Conservation (phyloP, 495 filamentous ascomycete genomes). For the Neurospora sp. region DNA sequence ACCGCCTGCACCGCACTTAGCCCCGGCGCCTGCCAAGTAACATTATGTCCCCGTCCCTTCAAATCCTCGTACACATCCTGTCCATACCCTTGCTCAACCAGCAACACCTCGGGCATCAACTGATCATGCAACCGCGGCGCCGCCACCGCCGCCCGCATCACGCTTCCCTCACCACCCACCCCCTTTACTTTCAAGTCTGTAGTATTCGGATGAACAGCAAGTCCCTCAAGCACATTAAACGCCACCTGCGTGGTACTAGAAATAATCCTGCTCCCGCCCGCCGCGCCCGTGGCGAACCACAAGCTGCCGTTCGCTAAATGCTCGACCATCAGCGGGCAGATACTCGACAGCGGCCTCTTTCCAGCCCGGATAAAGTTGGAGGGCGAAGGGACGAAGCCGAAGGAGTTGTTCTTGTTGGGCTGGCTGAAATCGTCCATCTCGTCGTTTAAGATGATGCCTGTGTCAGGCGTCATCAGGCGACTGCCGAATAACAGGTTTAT, state of each 20-base stretch:
- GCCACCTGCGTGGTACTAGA: constrained; percentile 71
- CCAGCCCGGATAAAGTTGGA: constrained; percentile 72
- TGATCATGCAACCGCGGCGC: constrained; percentile 74
- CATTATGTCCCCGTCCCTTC: constrained; percentile 56
- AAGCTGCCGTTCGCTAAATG: constrained; percentile 48
- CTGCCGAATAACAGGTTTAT: constrained; percentile 81
- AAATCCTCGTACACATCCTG: constrained; percentile 57
- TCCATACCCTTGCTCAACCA: constrained; percentile 64
- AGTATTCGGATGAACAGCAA: not conserved
- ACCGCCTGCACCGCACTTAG: constrained; percentile 64
- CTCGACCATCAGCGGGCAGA: constrained; percentile 68
- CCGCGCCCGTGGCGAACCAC: constrained; percentile 63
- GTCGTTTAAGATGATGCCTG: constrained; percentile 69
- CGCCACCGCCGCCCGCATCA: constrained; percentile 50
- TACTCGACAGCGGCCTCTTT: constrained; percentile 74
- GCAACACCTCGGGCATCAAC: constrained; percentile 56
- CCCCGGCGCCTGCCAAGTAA: constrained; percentile 57
- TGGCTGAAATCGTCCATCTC: constrained; percentile 94
- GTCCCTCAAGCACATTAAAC: constrained; percentile 55
- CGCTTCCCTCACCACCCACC: constrained; percentile 32
- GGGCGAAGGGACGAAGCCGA: constrained; percentile 70
- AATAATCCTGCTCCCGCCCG: constrained; percentile 84
- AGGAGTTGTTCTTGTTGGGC: constrained; percentile 62
- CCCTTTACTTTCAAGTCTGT: not conserved
- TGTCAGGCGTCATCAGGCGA: constrained; percentile 68